Evolutionary conservation across 176 grass and related monocot genomes (phyloP).

Genomic region (Chloris gayana): DNA sequence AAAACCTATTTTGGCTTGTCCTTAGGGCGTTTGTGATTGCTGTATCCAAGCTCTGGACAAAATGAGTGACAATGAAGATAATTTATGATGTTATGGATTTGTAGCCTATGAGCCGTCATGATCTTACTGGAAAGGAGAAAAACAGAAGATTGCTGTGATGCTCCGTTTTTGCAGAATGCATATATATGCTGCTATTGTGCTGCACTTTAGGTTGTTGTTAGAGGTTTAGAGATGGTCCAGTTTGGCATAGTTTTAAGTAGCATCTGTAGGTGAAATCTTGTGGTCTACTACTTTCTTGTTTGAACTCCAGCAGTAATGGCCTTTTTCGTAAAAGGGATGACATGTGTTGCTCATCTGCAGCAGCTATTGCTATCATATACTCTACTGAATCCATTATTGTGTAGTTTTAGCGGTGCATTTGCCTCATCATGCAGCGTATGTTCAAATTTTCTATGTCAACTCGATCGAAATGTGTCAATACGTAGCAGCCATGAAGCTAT

Average conservation of each 20-base stretch:
- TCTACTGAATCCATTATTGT: not conserved
- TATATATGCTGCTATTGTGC: constrained; percentile 6
- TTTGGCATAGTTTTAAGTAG: constrained; percentile 11
- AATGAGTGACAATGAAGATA: constrained; percentile 26
- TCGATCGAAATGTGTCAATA: not conserved
- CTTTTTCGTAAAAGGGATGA: not conserved
- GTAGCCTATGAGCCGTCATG: not conserved
- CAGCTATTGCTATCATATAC: not conserved
- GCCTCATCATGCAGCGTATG: not conserved
- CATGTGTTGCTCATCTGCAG: constrained; percentile 7
- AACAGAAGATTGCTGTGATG: not conserved
- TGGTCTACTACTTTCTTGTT: constrained; percentile 4
- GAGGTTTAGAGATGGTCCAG: not conserved
- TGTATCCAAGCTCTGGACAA: constrained; percentile 57
- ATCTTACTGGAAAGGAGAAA: not conserved
- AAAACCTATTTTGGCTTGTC: constrained; percentile 61
- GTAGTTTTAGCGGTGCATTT: constrained; percentile 3
- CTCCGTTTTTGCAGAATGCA: constrained; percentile 23
- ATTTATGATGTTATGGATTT: not conserved
- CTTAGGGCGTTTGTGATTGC: constrained; percentile 60
- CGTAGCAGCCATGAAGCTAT: not conserved
- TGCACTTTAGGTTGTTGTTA: constrained; percentile 7
- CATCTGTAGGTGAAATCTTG: constrained; percentile 19
- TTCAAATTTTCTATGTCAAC: not conserved
- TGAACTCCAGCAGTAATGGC: not conserved